Conservation (phyloP, 2,329 filamentous ascomycete species). For the Ascochyta rabiei region DNA sequence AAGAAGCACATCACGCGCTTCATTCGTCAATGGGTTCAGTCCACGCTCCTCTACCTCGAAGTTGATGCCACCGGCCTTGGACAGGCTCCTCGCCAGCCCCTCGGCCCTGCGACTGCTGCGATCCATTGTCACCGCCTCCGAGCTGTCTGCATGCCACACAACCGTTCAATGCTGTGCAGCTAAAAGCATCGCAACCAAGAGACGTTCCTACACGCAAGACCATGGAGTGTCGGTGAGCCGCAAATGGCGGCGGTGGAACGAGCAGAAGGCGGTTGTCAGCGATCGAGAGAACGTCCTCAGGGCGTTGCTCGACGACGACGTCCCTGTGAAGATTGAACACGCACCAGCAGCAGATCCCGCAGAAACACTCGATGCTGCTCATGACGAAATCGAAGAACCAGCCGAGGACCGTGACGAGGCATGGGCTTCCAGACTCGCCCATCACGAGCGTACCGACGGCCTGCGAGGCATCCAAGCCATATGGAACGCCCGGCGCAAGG, state of each 20-base stretch:
- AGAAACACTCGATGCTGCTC: neutral
- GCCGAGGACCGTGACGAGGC: conserved; percentile 24
- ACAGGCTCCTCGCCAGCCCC: conserved; percentile 54
- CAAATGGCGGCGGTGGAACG: conserved; percentile 26
- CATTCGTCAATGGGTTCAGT: conserved; percentile 28
- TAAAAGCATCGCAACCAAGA: conserved; percentile 9
- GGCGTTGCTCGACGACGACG: conserved; percentile 15
- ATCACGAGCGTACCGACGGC: conserved; percentile 51
- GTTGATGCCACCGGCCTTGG: conserved; percentile 54
- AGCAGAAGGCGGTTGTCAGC: conserved; percentile 4
- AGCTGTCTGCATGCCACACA: conserved; percentile 27
- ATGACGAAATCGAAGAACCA: neutral
- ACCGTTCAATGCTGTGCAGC: conserved; percentile 24
- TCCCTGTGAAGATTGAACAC: neutral
- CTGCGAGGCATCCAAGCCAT: conserved; percentile 50
- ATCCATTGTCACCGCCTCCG: conserved; percentile 35
- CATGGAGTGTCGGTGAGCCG: conserved; percentile 1
- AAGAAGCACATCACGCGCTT: conserved; percentile 10
- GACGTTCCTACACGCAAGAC: conserved; percentile 22
- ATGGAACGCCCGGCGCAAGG: conserved; percentile 50
- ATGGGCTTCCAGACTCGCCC: conserved; percentile 52
- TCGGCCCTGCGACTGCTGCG: conserved; percentile 50
- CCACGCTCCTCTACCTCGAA: conserved; percentile 15
- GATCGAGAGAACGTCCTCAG: conserved; percentile 16
- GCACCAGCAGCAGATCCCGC: neutral